Percentiles rank a stretch among this genome's conserved stretches.
Conservation (phyloP, 2,329 filamentous ascomycete species). For the Claviceps purpurea region DNA sequence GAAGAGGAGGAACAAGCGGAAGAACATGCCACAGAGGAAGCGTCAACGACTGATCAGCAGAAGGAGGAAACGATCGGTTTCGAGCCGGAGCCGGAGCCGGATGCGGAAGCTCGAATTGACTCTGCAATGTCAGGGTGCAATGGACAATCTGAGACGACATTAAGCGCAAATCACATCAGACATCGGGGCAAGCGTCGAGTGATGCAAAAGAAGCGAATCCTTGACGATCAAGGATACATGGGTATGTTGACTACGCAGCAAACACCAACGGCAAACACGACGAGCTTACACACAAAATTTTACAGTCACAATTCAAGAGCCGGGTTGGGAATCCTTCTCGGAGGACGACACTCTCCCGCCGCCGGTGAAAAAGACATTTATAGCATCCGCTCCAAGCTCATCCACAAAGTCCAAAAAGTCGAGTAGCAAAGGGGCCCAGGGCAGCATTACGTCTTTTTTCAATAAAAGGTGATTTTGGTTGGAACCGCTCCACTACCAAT, state of each 20-base stretch:
- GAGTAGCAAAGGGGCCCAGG: constrained; percentile 48
- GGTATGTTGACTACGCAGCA: constrained; percentile 39
- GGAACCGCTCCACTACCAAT: too few species aligned
- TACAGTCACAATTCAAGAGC: constrained; percentile 72
- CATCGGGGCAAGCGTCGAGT: constrained; percentile 66
- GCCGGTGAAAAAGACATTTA: constrained; percentile 39
- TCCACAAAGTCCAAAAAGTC: constrained; percentile 42
- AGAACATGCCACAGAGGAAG: constrained; percentile 24
- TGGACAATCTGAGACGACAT: constrained; percentile 38
- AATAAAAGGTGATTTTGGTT: constrained; percentile 49
- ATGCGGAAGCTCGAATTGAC: constrained; percentile 20
- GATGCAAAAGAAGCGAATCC: constrained; percentile 75
- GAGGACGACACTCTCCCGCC: constrained; percentile 60
- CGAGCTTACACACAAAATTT: neutral
- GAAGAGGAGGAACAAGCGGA: constrained; percentile 42
- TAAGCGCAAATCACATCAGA: constrained; percentile 43
- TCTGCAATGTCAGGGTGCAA: constrained; percentile 22
- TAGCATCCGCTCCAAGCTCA: constrained; percentile 28
- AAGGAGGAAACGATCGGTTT: constrained; percentile 19
- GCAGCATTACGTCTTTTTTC: constrained; percentile 89
- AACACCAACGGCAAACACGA: neutral
- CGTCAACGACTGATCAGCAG: constrained; percentile 24
- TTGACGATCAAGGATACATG: constrained; percentile 82
- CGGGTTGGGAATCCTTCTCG: constrained; percentile 83
- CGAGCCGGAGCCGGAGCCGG: constrained; percentile 20